A percentile compares a stretch with the other conserved stretches of the same genome.
phyloP scores from a whole-genome alignment of 148 eudicot species.

The Spergularia marina region DNA sequence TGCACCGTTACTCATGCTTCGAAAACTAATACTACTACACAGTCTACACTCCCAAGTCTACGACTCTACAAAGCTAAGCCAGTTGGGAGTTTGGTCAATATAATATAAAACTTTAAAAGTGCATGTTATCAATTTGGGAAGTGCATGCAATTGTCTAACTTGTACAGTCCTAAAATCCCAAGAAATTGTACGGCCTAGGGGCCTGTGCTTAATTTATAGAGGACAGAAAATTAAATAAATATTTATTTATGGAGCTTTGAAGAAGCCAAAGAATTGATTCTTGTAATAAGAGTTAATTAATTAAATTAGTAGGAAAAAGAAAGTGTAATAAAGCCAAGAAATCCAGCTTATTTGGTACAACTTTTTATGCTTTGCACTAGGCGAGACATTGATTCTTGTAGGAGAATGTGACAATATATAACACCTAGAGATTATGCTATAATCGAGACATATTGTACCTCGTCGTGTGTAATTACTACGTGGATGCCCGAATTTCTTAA shows the following conservation, averaged over 20 bases:
- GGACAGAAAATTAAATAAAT: background rate
- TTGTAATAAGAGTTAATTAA: background rate
- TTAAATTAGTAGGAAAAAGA: background rate
- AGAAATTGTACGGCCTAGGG: constrained; percentile 22
- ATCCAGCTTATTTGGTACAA: constrained; percentile 24
- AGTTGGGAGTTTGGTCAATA: too few species aligned
- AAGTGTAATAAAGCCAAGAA: constrained; percentile 17
- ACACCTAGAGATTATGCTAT: constrained; percentile 30
- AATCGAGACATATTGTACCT: constrained; percentile 21
- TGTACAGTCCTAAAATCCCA: constrained; percentile 31
- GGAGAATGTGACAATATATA: constrained; percentile 29
- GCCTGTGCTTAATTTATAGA: background rate
- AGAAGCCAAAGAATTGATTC: constrained; percentile 20
- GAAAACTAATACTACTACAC: too few species aligned
- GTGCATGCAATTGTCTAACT: constrained; percentile 32
- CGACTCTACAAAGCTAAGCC: too few species aligned
- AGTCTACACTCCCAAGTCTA: too few species aligned
- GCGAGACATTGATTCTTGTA: constrained; percentile 37
- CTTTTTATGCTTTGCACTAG: constrained; percentile 34
- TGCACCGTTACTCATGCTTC: background rate
- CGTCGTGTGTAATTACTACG: constrained; percentile 28
- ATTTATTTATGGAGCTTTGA: background rate
- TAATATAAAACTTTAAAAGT: background rate
- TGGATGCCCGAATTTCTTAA: constrained; percentile 13
- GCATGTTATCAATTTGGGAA: constrained; percentile 22